Evolutionary conservation across 2,329 filamentous ascomycete species (phyloP), one percentile per base, ranked within the genome.

Genomic region (Monilinia vaccinii-corymbosi): DNA sequence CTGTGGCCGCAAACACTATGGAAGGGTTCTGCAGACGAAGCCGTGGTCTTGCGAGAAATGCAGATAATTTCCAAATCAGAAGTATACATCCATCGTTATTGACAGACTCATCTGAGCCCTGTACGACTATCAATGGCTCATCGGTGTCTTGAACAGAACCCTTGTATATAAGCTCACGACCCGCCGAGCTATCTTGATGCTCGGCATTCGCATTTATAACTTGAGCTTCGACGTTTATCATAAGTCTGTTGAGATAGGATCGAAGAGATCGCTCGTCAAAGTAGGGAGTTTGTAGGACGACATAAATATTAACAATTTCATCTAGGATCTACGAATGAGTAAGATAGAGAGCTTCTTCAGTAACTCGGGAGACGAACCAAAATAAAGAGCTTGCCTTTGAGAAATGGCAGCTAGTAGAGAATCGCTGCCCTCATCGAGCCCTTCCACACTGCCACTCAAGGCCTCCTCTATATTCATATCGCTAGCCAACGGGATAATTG

Each of bases 251-350:
- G 40, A 91, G 75, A 59, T 84, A 83, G 40, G 80, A 77, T 60
- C 80, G 78, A 23, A 91, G 74, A 0, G 76, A 75, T 36, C 76
- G 71, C 62, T 87, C 80, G 59, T 83, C 79, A 60, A 81, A 76
- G 68, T 80, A 78, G 4, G 85, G 84, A 10, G 85, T 85, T 67
- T 82, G 81, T 60, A 92, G 78, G 13, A 89, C 77, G 63, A 91
- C 75, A 68, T 88, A 84, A 21, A 91, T 78, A 64, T 85, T 77
- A 60, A 88, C 79, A 31, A 83, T 83, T 76, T 92, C 88, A 80
- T 92, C 88, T 91, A 75, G 61, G 70, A 69, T 76, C 75, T 80
- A 74, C 67, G 69, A 73, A 76, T 80, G 73, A 81, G 80, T 75
- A 76, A 74, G 73, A 75, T 68, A 69, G 64, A 65, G 65, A 70